These are phyloP conservation scores for Aspergillus clavatus DNA, from an alignment of 2,329 filamentous ascomycete genomes.

Conservation along the genomic window DNA sequence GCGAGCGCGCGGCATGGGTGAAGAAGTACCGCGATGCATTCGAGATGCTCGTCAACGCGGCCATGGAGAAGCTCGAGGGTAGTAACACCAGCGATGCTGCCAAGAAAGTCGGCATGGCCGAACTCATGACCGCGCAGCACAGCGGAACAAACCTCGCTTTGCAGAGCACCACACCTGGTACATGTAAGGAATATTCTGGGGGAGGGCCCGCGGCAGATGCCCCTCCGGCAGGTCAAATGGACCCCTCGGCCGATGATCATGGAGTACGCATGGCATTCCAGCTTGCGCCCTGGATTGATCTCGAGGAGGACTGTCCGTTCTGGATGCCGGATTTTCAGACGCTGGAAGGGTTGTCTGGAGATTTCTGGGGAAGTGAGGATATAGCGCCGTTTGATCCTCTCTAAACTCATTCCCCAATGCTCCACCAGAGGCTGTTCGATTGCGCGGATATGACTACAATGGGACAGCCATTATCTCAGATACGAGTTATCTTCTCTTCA, in stretches of 20 bases:
- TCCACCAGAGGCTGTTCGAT: too few species aligned
- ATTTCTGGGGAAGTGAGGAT: slow-evolving; percentile 27
- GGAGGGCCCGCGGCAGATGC: slow-evolving; percentile 10
- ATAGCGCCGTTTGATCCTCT: slow-evolving; percentile 27
- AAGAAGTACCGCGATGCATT: slow-evolving; percentile 47
- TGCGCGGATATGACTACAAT: too few species aligned
- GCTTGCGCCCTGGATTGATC: slow-evolving; percentile 39
- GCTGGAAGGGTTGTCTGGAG: slow-evolving; percentile 28
- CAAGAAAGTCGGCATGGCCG: slow-evolving; percentile 34
- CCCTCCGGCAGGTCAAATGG: slow-evolving; percentile 3
- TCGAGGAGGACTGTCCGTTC: slow-evolving; percentile 30
- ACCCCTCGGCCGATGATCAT: slow-evolving; percentile 26
- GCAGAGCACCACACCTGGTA: slow-evolving; percentile 9
- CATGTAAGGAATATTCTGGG: slow-evolving; percentile 11
- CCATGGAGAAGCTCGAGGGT: slow-evolving; percentile 45
- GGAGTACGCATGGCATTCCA: slow-evolving; percentile 37
- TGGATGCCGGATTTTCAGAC: slow-evolving; percentile 41
- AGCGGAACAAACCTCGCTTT: slow-evolving; percentile 11
- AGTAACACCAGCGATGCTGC: slow-evolving; percentile 28
- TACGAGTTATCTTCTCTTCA: too few species aligned
- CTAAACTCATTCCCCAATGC: too few species aligned
- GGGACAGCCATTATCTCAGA: too few species aligned
- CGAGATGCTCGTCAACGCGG: slow-evolving; percentile 44
- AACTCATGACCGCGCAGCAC: slow-evolving; percentile 38
- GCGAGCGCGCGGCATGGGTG: slow-evolving; percentile 46